Evolutionary conservation across 106 monocot genomes (phyloP), one percentile per base, ranked within the genome.

Genomic region (Gastrodia elata): DNA sequence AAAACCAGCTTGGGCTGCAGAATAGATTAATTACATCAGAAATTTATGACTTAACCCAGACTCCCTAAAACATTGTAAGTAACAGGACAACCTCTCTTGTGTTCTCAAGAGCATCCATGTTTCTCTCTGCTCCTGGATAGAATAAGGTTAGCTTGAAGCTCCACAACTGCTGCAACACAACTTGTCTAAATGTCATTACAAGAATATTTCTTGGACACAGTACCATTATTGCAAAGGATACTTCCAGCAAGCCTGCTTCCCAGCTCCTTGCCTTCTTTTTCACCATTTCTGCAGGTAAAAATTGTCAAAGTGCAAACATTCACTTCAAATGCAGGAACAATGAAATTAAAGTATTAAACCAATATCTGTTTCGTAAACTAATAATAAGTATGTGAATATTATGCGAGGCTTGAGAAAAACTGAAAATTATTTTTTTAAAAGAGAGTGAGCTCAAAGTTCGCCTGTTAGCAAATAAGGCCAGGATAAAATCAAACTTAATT

Each of bases 121-220:
- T 76, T 80, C 87, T 88, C 78, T 88, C 74, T n/a, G 78, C 76
- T 35, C 86, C 93, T 57, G 90, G 77, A 68, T 64, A 24, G 68
- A 91, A 89, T 22, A 98, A 25, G 22, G 76, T 58, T 40, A 98
- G 83, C 43, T 83, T 79, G 56, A 88, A 91, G 78, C 75, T 93
- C 87, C 84, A 85, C n/a, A 93, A 33, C 10, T 55, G 77, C 37
- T 87, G 84, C 77, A 98, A 36, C 5, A 91, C 76, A 39, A 98
- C 97, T 77, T 98, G 97, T 42, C 88, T 75, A 65, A 93, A 98
- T n/a, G 97, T 93, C 93, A 85, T 85, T 10, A 87, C 90, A 30
- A 98, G 86, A 49, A 98, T 83, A 74, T 88, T n/a, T 93, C 56
- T 82, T 85, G 11, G 83, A 73, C 2, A 64, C 30, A 59, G 59